Base-by-base conservation (phyloP, 2,329 filamentous ascomycete species). In the Fusarium verrucosum region DNA sequence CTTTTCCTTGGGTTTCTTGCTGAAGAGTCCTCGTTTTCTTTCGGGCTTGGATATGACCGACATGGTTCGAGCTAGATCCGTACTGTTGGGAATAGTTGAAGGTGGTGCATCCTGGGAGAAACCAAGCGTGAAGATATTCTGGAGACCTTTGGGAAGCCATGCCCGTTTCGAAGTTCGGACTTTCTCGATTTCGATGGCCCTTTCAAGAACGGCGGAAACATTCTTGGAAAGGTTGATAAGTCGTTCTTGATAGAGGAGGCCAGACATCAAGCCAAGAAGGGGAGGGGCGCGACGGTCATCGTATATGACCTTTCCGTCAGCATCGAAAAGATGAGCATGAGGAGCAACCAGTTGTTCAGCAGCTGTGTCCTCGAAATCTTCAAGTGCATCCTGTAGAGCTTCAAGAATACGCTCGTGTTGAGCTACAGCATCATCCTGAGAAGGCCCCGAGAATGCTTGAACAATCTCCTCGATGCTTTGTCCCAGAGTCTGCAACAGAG, bases 51-150 rank as follows among this genome's bases (percentile, higher is more conserved):
- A 59, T 13, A 59, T 33, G 1, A 23, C 40, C 0, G 56, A 59
- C 38, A 59, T 59, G 0, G 54, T 59, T 6, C 56, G 45, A 0
- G 53, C 35, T 14, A 59, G 56, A 3, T 59, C 56, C 8, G 40
- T 26, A 1, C 13, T 30, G 1, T 41, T 50, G 14, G 45, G 17
- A 8, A 59, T 33, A 4, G 56, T 59, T 4, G 56, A 59, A n/a
- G 56, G 56, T 4, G 56, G 56, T 22, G 56, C 38, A 8, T 59
- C 54, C 6, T 59, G 49, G 7, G 56, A 59, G 5, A 59, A 4
- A 1, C 38, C 33, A 0, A 59, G 55, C 2, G 54, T 40, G 16
- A 59, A 59, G 5, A 59, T 32, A 17, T 45, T 43, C 7, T 59
- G 54, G 1, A 60, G 45, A 3, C 56, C 56, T 26, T 35, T 52